Evolutionary conservation across 2,329 filamentous ascomycete species (phyloP), one percentile per base, ranked within the genome.

Genomic region (Penicillium sp.): DNA sequence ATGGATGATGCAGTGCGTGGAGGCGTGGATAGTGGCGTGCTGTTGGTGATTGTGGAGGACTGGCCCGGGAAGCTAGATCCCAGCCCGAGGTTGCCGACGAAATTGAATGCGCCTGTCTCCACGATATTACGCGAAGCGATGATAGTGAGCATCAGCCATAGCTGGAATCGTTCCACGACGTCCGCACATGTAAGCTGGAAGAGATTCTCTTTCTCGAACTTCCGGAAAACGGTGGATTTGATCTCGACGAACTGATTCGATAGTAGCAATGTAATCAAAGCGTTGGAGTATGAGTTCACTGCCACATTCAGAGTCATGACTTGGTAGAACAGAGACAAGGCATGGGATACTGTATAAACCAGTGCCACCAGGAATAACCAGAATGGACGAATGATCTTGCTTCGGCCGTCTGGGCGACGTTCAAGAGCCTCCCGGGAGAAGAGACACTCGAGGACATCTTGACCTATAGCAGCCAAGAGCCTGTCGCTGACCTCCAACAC

Each of bases 241-340:
- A 99, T 96, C 76, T 99, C 94, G 41, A 99, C 94, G 66, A 99
- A 99, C 69, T 99, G 95, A 68, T 97, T 99, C 7, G 92, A 97
- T 70, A 99, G 85, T 2, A 99, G 80, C 1, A 99, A 82, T 0
- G 94, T 97, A 34, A 99, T 80, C 5, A 99, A 79, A 0, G 94
- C 93, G 68, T 99, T 99, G 0, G 92, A 97, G 73, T 99, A 99
- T 0, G 93, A 97, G 73, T 99, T 99, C 65, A 99, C 93, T 0
- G 94, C 94, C 4, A 99, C 95, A 60, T 99, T 99, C 51, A 99
- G 82, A 0, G 94, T 96, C 65, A 99, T 96, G 63, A 97, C 93
- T 68, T 99, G 94, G 72, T 96, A 97, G 74, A 99, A 97, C 0
- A 99, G 79, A 0, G 91, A 87, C 0, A 91, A 86, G 0, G 93